These are phyloP conservation scores for Saccharomycopsis sp. DNA, from an alignment of 805 yeast species.

Conservation along the genomic window DNA sequence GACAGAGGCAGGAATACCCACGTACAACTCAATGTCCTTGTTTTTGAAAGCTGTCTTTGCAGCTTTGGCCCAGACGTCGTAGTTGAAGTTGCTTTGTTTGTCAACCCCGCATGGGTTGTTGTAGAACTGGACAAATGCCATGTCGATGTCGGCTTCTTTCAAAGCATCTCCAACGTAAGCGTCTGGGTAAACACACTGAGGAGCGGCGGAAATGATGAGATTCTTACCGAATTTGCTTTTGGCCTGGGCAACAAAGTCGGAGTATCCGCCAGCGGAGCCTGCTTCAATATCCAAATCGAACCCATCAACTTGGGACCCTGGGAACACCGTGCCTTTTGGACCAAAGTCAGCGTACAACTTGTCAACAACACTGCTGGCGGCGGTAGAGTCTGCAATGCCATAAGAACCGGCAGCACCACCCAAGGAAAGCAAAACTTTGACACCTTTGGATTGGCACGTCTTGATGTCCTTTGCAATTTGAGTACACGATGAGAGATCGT, in stretches of 20 bases:
- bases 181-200: slow-evolving; percentile 88
- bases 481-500: slow-evolving; percentile 1
- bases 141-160: slow-evolving; percentile 57
- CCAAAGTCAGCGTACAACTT: slow-evolving; percentile 13
- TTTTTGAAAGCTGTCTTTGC: slow-evolving; percentile 56
- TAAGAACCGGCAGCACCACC: slow-evolving; percentile 63
- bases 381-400: slow-evolving; percentile 6
- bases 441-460: slow-evolving; percentile 72
- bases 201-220: slow-evolving; percentile 81
- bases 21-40: slow-evolving; percentile 50
- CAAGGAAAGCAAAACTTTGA: slow-evolving; percentile 62
- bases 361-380: slow-evolving; percentile 9
- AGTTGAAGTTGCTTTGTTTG: slow-evolving; percentile 42
- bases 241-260: slow-evolving; percentile 40
- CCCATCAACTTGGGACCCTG: slow-evolving; percentile 70
- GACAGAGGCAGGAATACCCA: slow-evolving; percentile 38
- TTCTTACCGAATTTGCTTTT: slow-evolving; percentile 30
- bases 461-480: slow-evolving; percentile 55
- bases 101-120: slow-evolving; percentile 64
- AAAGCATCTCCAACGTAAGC: slow-evolving; percentile 52
- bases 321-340: slow-evolving; percentile 31
- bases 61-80: slow-evolving; percentile 63
- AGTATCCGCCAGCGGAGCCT: slow-evolving; percentile 51
- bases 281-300: slow-evolving; percentile 88
- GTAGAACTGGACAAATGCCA: slow-evolving; percentile 80